Conservation (phyloP, 2,329 filamentous ascomycete genomes). For the Gaeumannomyces sp. region DNA sequence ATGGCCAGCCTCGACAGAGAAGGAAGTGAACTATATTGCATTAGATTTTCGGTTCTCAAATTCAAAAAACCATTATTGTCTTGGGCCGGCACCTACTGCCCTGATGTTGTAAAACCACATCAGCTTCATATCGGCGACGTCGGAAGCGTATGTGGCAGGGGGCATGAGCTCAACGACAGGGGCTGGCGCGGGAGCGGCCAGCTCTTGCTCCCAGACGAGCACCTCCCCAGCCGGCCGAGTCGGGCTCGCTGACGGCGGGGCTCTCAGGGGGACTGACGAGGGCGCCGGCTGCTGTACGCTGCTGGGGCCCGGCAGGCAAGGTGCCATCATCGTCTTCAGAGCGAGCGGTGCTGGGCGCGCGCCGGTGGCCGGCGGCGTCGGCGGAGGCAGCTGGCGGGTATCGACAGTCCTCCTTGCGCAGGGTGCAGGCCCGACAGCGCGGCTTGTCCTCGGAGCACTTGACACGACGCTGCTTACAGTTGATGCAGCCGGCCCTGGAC, state of each 20-base stretch:
- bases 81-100: slow-evolving; percentile 21
- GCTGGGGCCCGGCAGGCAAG: neutral
- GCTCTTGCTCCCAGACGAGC: neutral
- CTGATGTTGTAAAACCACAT: slow-evolving; percentile 48
- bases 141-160: slow-evolving; percentile 9
- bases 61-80: no score
- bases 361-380: neutral
- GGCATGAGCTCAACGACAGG: slow-evolving; percentile 16
- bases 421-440: slow-evolving; percentile 21
- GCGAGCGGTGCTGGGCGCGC: neutral
- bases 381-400: slow-evolving; percentile 28
- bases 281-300: no score
- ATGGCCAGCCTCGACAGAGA: slow-evolving; percentile 33
- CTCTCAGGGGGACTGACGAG: neutral
- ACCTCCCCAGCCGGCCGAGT: neutral
- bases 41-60: neutral
- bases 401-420: slow-evolving; percentile 33
- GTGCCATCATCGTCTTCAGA: neutral
- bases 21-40: slow-evolving; percentile 26
- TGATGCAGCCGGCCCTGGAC: slow-evolving; percentile 32
- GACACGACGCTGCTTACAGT: slow-evolving; percentile 36
- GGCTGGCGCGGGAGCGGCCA: slow-evolving; percentile 11
- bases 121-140: slow-evolving; percentile 44
- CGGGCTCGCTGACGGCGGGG: no score
- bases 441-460: slow-evolving; percentile 35